These are phyloP conservation scores for Neocallimastix lanati DNA, from an alignment of 192 early-diverging fungal species.

Conservation along the genomic window DNA sequence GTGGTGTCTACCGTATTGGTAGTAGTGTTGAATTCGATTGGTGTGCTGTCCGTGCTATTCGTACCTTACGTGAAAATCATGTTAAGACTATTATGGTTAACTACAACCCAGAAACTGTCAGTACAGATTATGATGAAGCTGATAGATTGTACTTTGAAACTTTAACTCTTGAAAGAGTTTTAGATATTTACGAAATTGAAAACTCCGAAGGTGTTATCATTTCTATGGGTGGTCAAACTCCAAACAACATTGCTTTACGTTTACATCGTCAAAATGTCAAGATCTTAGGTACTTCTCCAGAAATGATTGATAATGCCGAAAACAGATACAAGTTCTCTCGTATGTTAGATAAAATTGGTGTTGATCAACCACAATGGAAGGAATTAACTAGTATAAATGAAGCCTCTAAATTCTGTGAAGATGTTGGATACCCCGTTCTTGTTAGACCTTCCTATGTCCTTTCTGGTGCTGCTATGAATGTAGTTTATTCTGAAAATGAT, in stretches of 20 bases:
- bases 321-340: constrained; percentile 96
- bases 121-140: constrained; percentile 95
- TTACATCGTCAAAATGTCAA: constrained; percentile 79
- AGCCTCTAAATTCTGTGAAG: constrained; percentile 70
- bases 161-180: constrained; percentile 76
- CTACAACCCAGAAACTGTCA: constrained; percentile 99
- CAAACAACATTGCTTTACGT: constrained; percentile 91
- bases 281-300: constrained; percentile 87
- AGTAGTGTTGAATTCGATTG: constrained; percentile 97
- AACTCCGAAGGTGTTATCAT: constrained; percentile 70
- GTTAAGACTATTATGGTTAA: constrained; percentile 97
- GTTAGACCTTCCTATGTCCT: constrained; percentile 96
- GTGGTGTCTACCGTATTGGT: constrained; percentile 96
- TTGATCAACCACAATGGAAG: constrained; percentile 95
- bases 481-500: constrained; percentile 68
- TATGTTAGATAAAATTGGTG: constrained; percentile 86
- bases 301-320: constrained; percentile 93
- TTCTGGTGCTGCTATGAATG: constrained; percentile 98
- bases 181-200: constrained; percentile 95
- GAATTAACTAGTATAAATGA: constrained; percentile 79
- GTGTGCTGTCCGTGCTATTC: constrained; percentile 93
- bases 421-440: constrained; percentile 85
- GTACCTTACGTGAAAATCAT: constrained; percentile 66
- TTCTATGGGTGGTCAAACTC: constrained; percentile 92
- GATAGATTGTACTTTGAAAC: constrained; percentile 96